Conservation (phyloP, 176 grass and related monocot species). For the Thalia dealbata region DNA sequence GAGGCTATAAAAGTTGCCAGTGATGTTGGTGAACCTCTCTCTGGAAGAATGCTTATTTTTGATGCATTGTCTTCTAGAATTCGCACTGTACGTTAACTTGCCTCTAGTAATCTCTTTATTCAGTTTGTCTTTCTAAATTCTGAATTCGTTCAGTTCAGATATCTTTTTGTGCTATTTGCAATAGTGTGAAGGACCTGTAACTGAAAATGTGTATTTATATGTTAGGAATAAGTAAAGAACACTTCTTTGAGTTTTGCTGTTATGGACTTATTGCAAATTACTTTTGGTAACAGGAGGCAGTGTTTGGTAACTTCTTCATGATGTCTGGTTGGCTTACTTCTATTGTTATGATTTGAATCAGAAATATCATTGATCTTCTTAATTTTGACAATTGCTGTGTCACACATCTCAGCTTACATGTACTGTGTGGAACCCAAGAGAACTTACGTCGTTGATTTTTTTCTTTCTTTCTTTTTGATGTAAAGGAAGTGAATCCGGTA, state of each 20-base stretch:
- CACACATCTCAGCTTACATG: background rate
- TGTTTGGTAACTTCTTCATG: background rate
- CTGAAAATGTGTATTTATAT: background rate
- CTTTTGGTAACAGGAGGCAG: background rate
- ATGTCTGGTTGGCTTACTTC: background rate
- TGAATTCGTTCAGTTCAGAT: background rate
- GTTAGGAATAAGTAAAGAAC: too few species aligned
- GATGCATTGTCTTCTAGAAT: conserved; percentile 68
- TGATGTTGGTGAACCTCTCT: conserved; percentile 78
- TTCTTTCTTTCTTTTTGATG: too few species aligned
- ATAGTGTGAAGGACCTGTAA: background rate
- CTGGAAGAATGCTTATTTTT: conserved; percentile 86
- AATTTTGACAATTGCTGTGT: background rate
- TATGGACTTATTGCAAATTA: background rate
- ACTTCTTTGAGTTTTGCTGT: background rate
- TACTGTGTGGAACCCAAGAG: background rate
- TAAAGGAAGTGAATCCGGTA: too few species aligned
- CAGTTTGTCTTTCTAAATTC: background rate
- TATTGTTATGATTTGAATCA: background rate
- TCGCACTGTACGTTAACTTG: conserved; percentile 52
- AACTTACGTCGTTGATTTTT: background rate
- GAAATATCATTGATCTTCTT: background rate
- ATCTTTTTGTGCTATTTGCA: background rate
- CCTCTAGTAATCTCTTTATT: background rate
- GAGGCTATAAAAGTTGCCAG: conserved; percentile 87